Conservation (phyloP, 148 eudicot genomes). For the Spergularia bocconei region DNA sequence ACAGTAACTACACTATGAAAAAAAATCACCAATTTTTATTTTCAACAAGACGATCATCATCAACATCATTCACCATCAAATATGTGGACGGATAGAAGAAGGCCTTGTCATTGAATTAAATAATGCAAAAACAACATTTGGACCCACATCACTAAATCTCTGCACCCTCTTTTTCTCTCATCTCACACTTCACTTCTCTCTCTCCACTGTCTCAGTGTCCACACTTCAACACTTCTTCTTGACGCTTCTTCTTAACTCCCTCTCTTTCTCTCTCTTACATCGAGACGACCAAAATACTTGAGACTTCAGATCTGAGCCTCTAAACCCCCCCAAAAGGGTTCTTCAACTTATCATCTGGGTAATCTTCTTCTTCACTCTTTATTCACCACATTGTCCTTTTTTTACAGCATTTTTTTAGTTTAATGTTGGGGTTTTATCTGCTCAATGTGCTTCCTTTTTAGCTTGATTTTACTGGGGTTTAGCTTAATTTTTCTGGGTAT, state of each 20-base stretch:
- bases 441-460: neutral
- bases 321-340: slow-evolving; percentile 3
- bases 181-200: neutral
- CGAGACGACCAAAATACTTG: slow-evolving; percentile 16
- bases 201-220: slow-evolving; percentile 7
- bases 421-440: neutral
- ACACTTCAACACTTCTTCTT: neutral
- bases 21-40: too few species aligned
- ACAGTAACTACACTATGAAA: too few species aligned
- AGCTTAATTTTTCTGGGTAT: neutral
- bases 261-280: slow-evolving; percentile 25
- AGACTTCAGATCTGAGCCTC: slow-evolving; percentile 30
- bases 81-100: slow-evolving; percentile 21
- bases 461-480: slow-evolving; percentile 15
- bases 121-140: neutral
- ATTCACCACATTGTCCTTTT: slow-evolving; percentile 18
- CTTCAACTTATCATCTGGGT: slow-evolving; percentile 16
- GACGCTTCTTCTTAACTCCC: neutral
- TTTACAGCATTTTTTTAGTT: neutral
- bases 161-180: neutral
- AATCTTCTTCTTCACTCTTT: slow-evolving; percentile 1
- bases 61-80: neutral
- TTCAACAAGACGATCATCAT: neutral
- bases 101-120: neutral
- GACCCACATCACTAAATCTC: slow-evolving; percentile 25